These are phyloP conservation scores for Polyporus arcularius DNA, from an alignment of 768 basidiomycete species.

Conservation along the genomic window DNA sequence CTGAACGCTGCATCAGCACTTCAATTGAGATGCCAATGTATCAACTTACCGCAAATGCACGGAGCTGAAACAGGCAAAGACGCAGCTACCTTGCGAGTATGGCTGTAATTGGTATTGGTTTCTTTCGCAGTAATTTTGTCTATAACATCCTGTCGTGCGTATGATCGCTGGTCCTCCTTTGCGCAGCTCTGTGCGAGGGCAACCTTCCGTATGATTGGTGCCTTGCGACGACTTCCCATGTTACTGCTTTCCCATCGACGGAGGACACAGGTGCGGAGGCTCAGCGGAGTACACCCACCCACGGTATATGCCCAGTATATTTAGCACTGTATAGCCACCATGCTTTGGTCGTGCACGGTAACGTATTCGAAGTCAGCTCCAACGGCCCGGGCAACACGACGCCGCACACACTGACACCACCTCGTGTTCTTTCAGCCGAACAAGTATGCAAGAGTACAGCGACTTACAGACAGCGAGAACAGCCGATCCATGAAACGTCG, in stretches of 20 bases:
- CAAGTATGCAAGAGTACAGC: too few relatives aligned
- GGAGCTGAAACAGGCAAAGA: neutral
- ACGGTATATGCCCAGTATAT: neutral
- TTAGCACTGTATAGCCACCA: neutral
- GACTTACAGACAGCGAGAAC: too few relatives aligned
- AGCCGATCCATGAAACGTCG: too few relatives aligned
- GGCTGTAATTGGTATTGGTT: too few relatives aligned
- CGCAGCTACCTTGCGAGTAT: neutral
- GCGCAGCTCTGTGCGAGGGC: neutral
- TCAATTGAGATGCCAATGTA: neutral
- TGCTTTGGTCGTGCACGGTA: neutral
- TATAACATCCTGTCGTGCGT: neutral
- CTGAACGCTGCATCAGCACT: neutral
- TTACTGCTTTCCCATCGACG: neutral
- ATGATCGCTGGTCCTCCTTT: neutral
- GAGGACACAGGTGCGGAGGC: neutral
- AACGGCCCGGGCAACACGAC: too few relatives aligned
- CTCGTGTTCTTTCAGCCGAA: too few relatives aligned
- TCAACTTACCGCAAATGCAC: neutral
- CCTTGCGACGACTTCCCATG: slow-evolving; percentile 19
- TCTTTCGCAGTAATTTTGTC: neutral
- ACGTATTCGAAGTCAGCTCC: neutral
- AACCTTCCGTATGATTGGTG: neutral
- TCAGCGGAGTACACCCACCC: neutral
- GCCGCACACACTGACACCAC: too few relatives aligned